Percentiles rank a stretch among this genome's conserved stretches.
Conservation (phyloP, 2,329 filamentous ascomycete genomes). For the Fusarium verticillioides region DNA sequence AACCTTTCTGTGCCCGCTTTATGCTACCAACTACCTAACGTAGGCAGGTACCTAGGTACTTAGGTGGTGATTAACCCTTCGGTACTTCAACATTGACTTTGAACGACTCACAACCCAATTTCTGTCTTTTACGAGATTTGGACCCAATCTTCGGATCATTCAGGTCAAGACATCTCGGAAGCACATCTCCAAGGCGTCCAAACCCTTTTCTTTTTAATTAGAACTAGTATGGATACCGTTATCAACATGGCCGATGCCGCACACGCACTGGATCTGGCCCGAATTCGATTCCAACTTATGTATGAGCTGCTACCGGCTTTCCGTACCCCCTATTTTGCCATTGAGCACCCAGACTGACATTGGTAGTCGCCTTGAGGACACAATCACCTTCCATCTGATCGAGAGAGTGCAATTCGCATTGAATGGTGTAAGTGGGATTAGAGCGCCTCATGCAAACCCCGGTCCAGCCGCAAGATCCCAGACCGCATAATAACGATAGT, state of each 20-base stretch:
- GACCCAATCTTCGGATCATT: background rate
- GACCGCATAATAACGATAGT: slow-evolving; percentile 12
- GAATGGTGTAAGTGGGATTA: slow-evolving; percentile 63
- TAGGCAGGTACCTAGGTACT: background rate
- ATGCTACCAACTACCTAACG: background rate
- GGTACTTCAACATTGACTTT: slow-evolving; percentile 8
- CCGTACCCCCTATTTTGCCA: background rate
- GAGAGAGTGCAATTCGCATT: slow-evolving; percentile 97
- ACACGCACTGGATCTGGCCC: slow-evolving; percentile 86
- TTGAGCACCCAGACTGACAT: slow-evolving; percentile 17
- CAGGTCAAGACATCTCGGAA: background rate
- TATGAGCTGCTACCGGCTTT: slow-evolving; percentile 55
- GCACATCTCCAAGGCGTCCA: background rate
- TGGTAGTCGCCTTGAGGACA: slow-evolving; percentile 90
- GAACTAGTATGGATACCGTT: slow-evolving; percentile 79
- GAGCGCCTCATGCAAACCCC: slow-evolving; percentile 26
- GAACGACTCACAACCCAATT: slow-evolving; percentile 11
- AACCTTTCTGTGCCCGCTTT: slow-evolving; percentile 15
- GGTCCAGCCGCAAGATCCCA: slow-evolving; percentile 9
- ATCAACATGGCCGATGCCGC: slow-evolving; percentile 88
- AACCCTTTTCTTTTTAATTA: background rate
- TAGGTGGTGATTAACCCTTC: background rate
- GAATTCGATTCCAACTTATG: slow-evolving; percentile 96
- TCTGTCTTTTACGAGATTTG: background rate
- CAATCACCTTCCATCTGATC: slow-evolving; percentile 96